These are phyloP conservation scores for Boletus smithii DNA, from an alignment of 1,284 basidiomycete species.

Conservation along the genomic window DNA sequence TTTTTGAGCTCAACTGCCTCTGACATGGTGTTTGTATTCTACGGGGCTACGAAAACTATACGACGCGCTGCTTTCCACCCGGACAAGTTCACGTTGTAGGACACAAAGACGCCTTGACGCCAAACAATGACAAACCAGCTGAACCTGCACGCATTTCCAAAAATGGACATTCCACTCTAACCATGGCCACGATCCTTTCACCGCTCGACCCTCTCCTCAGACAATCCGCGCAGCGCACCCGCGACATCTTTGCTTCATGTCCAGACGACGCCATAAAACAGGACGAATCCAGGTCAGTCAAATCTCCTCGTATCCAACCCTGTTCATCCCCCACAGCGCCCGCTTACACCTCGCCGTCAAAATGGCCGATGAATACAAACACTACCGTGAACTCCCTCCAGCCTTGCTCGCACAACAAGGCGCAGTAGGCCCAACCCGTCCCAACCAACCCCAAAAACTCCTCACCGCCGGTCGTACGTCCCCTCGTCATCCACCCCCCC, in stretches of 20 bases:
- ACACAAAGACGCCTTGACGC: background rate
- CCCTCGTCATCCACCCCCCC: background rate
- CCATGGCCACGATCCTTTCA: too few species aligned
- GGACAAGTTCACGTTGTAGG: background rate
- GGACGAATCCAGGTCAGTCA: constrained; percentile 67
- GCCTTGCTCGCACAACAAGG: constrained; percentile 80
- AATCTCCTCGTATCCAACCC: rapidly evolving
- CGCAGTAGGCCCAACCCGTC: constrained; percentile 73
- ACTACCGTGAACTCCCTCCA: constrained; percentile 83
- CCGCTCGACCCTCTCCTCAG: constrained; percentile 59
- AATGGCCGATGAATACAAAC: constrained; percentile 83
- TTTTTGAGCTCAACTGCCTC: constrained; percentile 65
- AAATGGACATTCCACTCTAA: constrained; percentile 4
- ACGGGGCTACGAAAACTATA: constrained; percentile 1
- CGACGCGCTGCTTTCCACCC: background rate
- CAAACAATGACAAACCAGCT: constrained; percentile 26
- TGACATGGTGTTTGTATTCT: constrained; percentile 34
- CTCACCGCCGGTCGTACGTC: constrained; percentile 66
- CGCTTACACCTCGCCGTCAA: constrained; percentile 69
- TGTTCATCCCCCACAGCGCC: constrained; percentile 42
- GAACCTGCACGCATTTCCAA: constrained; percentile 4
- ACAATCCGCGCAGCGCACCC: constrained; percentile 63
- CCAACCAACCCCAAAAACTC: constrained; percentile 55
- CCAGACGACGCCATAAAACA: constrained; percentile 45
- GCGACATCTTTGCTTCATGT: constrained; percentile 63